These are phyloP conservation scores for Chaetoceros tenuissimus DNA, from an alignment of 108 stramenopile genomes.

Conservation along the genomic window DNA sequence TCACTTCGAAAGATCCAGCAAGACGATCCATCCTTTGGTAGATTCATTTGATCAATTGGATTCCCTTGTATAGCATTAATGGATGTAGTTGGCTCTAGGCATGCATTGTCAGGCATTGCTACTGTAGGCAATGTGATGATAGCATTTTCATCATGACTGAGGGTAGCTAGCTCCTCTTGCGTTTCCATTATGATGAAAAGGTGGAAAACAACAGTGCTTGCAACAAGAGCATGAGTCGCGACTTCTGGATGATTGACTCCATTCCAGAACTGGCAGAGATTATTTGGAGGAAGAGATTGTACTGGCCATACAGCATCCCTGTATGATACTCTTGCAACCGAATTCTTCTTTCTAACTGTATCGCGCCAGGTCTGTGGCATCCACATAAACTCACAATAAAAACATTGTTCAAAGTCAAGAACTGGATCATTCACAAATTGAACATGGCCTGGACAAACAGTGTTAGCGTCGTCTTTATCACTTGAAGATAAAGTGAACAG, in stretches of 20 bases:
- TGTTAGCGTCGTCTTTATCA: constrained; percentile 3
- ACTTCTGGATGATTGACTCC: constrained; percentile 8
- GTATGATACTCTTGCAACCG: constrained; percentile 6
- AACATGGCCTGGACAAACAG: constrained; percentile 3
- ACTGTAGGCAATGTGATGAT: not conserved
- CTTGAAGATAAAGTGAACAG: constrained; percentile 4
- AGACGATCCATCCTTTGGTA: not conserved
- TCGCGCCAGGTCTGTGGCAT: constrained; percentile 8
- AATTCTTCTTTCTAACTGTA: constrained; percentile 3
- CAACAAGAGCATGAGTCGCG: constrained; percentile 10
- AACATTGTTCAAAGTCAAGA: not conserved
- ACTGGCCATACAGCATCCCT: constrained; percentile 11
- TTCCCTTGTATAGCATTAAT: constrained; percentile 6
- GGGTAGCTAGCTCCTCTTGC: not conserved
- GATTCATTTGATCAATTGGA: constrained; percentile 2
- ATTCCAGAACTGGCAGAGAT: constrained; percentile 12
- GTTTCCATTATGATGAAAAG: not conserved
- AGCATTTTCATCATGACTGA: no score
- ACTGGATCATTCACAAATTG: not conserved
- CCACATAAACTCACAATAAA: constrained; percentile 7
- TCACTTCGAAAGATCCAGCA: constrained; percentile 7
- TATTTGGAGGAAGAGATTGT: constrained; percentile 2
- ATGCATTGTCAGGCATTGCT: not conserved
- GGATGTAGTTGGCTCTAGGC: constrained; percentile 5
- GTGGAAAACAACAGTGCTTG: constrained; percentile 7